Conservation (phyloP, 305 asterid species). For the Solanum hybrid region DNA sequence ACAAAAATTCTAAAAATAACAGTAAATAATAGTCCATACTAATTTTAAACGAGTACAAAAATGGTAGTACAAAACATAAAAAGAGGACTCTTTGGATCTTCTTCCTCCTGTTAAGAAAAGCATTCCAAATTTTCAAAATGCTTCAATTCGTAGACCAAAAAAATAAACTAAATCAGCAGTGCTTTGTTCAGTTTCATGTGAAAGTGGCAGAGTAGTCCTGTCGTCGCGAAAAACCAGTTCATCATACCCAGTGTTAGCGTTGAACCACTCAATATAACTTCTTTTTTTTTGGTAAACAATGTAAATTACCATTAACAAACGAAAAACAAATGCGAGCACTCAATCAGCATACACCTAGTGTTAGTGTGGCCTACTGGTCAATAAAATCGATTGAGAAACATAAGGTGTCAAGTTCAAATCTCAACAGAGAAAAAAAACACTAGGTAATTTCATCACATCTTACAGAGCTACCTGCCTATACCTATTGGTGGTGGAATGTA, state of each 20-base stretch:
- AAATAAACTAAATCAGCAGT: background rate
- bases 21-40: background rate
- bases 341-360: no score
- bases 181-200: background rate
- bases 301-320: no score
- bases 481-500: background rate
- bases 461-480: background rate
- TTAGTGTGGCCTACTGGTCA: background rate
- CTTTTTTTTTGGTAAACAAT: no score
- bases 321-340: no score
- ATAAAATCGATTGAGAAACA: background rate
- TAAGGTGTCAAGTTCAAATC: background rate
- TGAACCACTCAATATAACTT: background rate
- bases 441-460: background rate
- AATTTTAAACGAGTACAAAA: background rate
- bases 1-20: background rate
- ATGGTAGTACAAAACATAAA: background rate
- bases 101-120: background rate
- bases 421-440: no score
- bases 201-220: background rate
- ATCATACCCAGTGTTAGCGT: background rate
- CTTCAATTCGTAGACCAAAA: background rate
- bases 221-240: background rate
- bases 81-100: background rate
- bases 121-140: background rate